Evolutionary conservation across 805 yeast species (phyloP), one percentile per base, ranked within the genome.

Genomic region (Sugiyamaella valdiviana): DNA sequence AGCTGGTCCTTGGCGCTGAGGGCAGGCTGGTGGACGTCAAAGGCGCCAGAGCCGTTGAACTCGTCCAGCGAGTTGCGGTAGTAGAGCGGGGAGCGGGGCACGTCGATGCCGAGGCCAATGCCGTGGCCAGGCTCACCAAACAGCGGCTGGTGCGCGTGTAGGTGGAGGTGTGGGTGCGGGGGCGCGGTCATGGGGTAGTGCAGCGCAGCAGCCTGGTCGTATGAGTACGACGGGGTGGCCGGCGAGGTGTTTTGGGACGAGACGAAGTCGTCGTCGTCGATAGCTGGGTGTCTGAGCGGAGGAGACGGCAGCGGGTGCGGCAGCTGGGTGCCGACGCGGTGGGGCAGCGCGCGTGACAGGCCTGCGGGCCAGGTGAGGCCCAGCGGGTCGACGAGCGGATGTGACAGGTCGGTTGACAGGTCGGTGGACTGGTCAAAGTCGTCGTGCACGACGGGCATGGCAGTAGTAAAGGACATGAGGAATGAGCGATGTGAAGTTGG

Each of bases 201-300:
- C 35, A 24, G 44, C 21, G 17, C 19, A 12, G 10, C 22, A 6
- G 32, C 32, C 32, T 26, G 44, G 16, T 16, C 36, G 37, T 26
- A 46, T 7, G 45, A 35, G 40, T 50, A 51, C n/a, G 51, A 51
- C 36, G 53, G 55, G n/a, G 52, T 45, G 22, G 41, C 44, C 19
- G 55, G 52, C 6, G 55, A 51, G 26, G 52, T 44, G n/a, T 26
- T 26, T 26, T 26, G 32, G 3, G 50, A 26, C 12, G 37, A 49
- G 1, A 50, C 40, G 9, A 48, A 43, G 6, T 26, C n/a, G 32
- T 21, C 20, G 17, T 45, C 48, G 20, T 45, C 48, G 26, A 39
- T 44, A n/a, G 19, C 16, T 16, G 46, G 21, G 10, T 17, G 17
- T 17, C 16, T 38, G 36, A 20, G 42, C 5, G 37, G 38, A 12